Base-by-base conservation (phyloP, 306 rosid species). In the Prunus mume region DNA sequence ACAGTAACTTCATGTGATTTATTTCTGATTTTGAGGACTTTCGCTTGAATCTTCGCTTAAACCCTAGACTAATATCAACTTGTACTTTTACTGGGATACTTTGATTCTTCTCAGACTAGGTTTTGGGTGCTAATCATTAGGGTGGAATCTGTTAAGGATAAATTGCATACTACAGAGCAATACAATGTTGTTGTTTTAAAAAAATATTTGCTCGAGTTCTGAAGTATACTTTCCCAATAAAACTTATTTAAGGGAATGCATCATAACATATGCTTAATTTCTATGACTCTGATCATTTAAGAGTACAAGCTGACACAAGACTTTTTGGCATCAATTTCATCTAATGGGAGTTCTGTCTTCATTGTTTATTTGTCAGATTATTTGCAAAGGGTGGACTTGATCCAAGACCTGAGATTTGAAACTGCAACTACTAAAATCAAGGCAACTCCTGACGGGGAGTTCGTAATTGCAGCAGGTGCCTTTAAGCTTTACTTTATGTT, bases 371-470 rank as follows among this genome's bases (percentile, higher is more conserved):
- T 77, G 43, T 80, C 73, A 93, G 98, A 89, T 79, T 89, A 94
- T 67, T 78, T 82, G 67, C 86, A 90, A 74, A 89, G 85, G 45
- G 84, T 92, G 81, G 96, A 89, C 34, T 62, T 92, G 76, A 69
- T 94, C 9, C 95, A 94, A 57, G 97, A 94, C 58, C 83, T 94
- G 88, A 82, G 91, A 75, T 94, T 94, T 54, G 84, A 90, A 43
- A 92, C 96, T 34, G 90, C 97, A 67, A 88, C 98, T 4, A 90
- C 92, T 43, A 94, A 90, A 82, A 92, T 92, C 67, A 91, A 92
- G 82, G 88, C 90, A 45, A 89, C 98, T 71, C 96, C 96, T 56
- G 91, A 92, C 51, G 97, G 96, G 56, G 96, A 92, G 75, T 94
- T 84, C 65, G 76, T 94, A 65, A 81, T 94, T 9, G 98, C 98